Evolutionary conservation across 108 stramenopile genomes (phyloP).

Genomic region (Pseudonitzschia delicatissima): DNA sequence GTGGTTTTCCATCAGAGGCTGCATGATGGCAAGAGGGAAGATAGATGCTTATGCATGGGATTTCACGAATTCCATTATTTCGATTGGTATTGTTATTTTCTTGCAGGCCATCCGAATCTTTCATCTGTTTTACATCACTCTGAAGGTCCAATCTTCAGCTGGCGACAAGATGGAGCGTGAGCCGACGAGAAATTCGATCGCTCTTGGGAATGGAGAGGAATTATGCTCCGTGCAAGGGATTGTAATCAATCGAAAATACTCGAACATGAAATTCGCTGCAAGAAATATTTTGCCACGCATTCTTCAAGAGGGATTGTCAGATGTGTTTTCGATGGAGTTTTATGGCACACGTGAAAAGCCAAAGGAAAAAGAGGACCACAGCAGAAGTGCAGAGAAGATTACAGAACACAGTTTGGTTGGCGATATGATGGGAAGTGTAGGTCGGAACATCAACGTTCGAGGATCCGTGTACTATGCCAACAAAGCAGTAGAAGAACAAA

Average conservation of each 20-base stretch:
- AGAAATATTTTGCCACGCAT: not conserved
- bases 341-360: constrained; percentile 19
- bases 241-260: not conserved
- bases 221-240: constrained; percentile 9
- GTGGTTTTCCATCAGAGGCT: constrained; percentile 3
- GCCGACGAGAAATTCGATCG: too few species aligned
- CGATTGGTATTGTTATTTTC: constrained; percentile 13
- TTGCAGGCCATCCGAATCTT: constrained; percentile 27
- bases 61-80: too few species aligned
- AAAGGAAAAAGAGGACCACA: too few species aligned
- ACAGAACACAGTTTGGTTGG: not conserved
- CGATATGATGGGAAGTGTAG: not conserved
- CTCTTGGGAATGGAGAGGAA: too few species aligned
- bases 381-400: too few species aligned
- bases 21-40: not conserved
- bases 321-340: constrained; percentile 15
- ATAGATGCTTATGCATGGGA: too few species aligned
- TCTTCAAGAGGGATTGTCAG: not conserved
- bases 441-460: too few species aligned
- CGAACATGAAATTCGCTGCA: constrained; percentile 19
- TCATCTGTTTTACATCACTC: constrained; percentile 20
- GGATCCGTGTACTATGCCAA: not conserved
- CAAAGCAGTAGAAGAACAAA: too few species aligned
- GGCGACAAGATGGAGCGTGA: too few species aligned
- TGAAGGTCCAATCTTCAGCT: too few species aligned